A percentile compares a stretch with the other conserved stretches of the same genome.
Evolutionary conservation across 192 early-diverging fungal species (phyloP).

Genomic region (Martensiomyces pterosporus): DNA sequence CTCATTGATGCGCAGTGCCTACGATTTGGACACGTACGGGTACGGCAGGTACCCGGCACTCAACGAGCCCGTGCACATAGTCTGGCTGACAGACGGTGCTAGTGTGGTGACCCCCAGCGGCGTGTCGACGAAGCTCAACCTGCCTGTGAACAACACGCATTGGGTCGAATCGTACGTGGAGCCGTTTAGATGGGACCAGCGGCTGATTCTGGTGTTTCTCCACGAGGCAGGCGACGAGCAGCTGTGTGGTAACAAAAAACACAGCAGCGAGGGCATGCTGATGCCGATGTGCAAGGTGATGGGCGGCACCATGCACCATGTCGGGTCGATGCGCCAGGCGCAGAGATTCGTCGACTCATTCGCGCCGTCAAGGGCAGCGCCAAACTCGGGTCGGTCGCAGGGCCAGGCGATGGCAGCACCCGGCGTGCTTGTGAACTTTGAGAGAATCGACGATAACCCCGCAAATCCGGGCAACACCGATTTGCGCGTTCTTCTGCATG

Average conservation of each 20-base stretch:
- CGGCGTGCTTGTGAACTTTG: constrained; percentile 65
- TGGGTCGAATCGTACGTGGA: constrained; percentile 66
- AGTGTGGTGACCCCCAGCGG: constrained; percentile 50
- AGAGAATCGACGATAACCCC: constrained; percentile 53
- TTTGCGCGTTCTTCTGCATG: constrained; percentile 31
- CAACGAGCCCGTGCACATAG: constrained; percentile 61
- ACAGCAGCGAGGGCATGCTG: constrained; percentile 55
- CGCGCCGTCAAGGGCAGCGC: constrained; percentile 16
- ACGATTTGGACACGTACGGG: constrained; percentile 65
- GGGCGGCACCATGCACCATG: constrained; percentile 58
- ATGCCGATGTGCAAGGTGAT: constrained; percentile 64
- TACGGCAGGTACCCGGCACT: constrained; percentile 65
- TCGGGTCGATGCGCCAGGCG: constrained; percentile 52
- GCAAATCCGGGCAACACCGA: constrained; percentile 37
- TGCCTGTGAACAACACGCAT: constrained; percentile 56
- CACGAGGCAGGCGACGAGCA: constrained; percentile 33
- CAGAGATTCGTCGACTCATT: constrained; percentile 64
- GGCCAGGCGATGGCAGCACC: constrained; percentile 20
- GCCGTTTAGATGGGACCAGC: constrained; percentile 84
- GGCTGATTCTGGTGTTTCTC: constrained; percentile 63
- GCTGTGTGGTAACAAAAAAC: constrained; percentile 32
- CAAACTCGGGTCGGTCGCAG: constrained; percentile 15
- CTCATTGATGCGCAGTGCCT: constrained; percentile 57
- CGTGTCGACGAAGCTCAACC: constrained; percentile 59
- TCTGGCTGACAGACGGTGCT: constrained; percentile 79